Conservation (phyloP, 805 yeast genomes). For the Wickerhamiella domercqiae region DNA sequence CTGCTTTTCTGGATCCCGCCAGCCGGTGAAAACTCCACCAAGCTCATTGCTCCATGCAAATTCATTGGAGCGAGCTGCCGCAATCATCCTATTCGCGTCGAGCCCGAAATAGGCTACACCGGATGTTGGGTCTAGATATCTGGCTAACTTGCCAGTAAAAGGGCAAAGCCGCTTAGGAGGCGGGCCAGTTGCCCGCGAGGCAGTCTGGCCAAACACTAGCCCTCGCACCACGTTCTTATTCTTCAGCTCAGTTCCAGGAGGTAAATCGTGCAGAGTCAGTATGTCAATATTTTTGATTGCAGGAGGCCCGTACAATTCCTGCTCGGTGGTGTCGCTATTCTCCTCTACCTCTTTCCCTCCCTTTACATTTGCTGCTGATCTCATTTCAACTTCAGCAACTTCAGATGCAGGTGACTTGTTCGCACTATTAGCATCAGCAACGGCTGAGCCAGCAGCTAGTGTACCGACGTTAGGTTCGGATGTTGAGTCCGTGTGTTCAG, state of each 20-base stretch:
- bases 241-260: conserved; percentile 11
- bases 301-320: conserved; percentile 37
- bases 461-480: too few relatives aligned
- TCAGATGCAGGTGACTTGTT: too few relatives aligned
- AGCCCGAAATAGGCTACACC: conserved; percentile 79
- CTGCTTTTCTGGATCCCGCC: conserved; percentile 20
- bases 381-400: too few relatives aligned
- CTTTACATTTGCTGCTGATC: too few relatives aligned
- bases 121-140: conserved; percentile 73
- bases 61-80: conserved; percentile 32
- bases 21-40: conserved; percentile 34
- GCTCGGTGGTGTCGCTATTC: background rate
- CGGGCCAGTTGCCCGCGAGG: conserved; percentile 12
- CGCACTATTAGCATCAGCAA: too few relatives aligned
- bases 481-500: too few relatives aligned
- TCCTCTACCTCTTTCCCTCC: background rate
- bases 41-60: conserved; percentile 37
- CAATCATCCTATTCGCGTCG: conserved; percentile 58
- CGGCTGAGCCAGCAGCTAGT: too few relatives aligned
- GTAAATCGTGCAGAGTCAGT: conserved; percentile 39
- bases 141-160: conserved; percentile 63
- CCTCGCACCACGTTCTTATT: conserved; percentile 19
- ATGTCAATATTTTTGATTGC: conserved; percentile 36
- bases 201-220: conserved; percentile 47
- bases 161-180: conserved; percentile 48